phyloP scores from a whole-genome alignment of 2,329 filamentous ascomycete species.

The Chaetomiaceae sp. region DNA sequence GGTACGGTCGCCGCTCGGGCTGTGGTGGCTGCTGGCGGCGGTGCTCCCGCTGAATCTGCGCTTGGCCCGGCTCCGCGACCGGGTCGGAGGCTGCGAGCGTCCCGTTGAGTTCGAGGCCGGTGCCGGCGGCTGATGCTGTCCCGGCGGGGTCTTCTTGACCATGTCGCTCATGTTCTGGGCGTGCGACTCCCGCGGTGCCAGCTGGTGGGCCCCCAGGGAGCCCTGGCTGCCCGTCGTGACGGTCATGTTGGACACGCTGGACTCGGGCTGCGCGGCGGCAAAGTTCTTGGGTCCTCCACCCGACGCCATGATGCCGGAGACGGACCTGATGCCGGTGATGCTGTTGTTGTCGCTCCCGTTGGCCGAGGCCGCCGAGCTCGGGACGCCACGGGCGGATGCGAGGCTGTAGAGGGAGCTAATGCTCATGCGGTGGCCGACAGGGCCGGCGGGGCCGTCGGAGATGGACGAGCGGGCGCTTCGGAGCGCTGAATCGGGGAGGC shows the following conservation, averaged over 20 bases:
- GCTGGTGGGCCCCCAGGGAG: conserved; percentile 40
- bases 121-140: conserved; percentile 19
- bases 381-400: conserved; percentile 52
- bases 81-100: conserved; percentile 43
- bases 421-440: conserved; percentile 57
- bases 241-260: conserved; percentile 47
- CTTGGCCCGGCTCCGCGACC: conserved; percentile 65
- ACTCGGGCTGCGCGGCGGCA: conserved; percentile 44
- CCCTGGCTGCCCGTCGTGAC: conserved; percentile 48
- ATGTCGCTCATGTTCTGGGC: conserved; percentile 39
- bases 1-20: conserved; percentile 66
- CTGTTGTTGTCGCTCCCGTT: conserved; percentile 47
- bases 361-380: conserved; percentile 48
- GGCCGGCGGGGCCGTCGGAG: conserved; percentile 51
- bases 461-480: conserved; percentile 41
- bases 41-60: conserved; percentile 78
- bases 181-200: conserved; percentile 41
- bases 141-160: conserved; percentile 36
- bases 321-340: conserved; percentile 34
- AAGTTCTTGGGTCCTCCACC: conserved; percentile 35
- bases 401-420: conserved; percentile 69
- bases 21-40: conserved; percentile 73
- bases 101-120: conserved; percentile 23
- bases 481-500: conserved; percentile 46
- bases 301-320: conserved; percentile 44